phyloP scores from a whole-genome alignment of 2,329 filamentous ascomycete species.

The Cladophialophora exuberans region DNA sequence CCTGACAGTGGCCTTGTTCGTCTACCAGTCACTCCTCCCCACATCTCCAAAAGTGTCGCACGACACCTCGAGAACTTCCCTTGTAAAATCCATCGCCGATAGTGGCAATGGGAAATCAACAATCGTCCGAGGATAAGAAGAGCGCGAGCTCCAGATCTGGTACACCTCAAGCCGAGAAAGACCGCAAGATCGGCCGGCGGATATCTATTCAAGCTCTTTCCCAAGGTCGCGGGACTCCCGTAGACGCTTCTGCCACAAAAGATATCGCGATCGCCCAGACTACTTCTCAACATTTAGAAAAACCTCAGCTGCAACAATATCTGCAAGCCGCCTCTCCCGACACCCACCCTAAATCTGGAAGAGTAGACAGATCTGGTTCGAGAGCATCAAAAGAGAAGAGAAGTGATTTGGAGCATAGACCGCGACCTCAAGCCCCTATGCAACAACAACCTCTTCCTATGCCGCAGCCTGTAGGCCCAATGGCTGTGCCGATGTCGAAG shows the following conservation, averaged over 20 bases:
- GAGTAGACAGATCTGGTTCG: slow-evolving; percentile 28
- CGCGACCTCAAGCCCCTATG: slow-evolving; percentile 15
- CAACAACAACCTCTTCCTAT: slow-evolving; percentile 15
- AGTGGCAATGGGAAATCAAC: slow-evolving; percentile 34
- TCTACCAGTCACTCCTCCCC: neutral
- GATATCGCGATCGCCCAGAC: slow-evolving; percentile 48
- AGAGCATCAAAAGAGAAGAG: slow-evolving; percentile 24
- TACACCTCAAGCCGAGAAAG: slow-evolving; percentile 31
- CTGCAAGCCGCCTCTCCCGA: slow-evolving; percentile 45
- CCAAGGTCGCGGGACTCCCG: slow-evolving; percentile 44
- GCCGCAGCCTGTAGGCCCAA: slow-evolving; percentile 29
- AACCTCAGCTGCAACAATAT: slow-evolving; percentile 44
- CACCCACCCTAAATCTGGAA: slow-evolving; percentile 28
- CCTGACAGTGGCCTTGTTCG: slow-evolving; percentile 15
- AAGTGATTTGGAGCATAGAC: slow-evolving; percentile 21
- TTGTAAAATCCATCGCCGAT: slow-evolving; percentile 1
- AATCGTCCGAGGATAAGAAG: slow-evolving; percentile 31
- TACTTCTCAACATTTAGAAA: slow-evolving; percentile 38
- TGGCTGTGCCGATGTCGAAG: slow-evolving; percentile 35
- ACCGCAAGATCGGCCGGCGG: slow-evolving; percentile 45
- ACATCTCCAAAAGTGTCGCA: slow-evolving; percentile 21
- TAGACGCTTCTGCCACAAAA: slow-evolving; percentile 47
- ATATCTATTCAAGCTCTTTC: slow-evolving; percentile 47
- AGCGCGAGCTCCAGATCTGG: slow-evolving; percentile 22
- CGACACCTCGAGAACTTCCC: slow-evolving; percentile 14